Base-by-base conservation (phyloP, 2,329 filamentous ascomycete species). In the Hypoxylon sp. region DNA sequence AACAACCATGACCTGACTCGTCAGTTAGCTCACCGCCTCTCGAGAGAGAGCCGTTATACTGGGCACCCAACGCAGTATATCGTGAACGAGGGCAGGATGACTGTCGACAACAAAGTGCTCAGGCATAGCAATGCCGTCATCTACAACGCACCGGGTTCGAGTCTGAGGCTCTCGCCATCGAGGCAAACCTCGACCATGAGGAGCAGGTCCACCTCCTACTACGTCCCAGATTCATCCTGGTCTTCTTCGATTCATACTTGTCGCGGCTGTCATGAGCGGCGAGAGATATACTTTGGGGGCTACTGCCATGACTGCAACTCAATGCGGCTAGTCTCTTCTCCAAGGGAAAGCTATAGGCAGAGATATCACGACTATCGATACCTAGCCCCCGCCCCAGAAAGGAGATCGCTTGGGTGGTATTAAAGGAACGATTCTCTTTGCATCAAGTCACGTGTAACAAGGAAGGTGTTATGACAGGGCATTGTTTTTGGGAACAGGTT, bases 21-120 rank as follows among this genome's bases (percentile, higher is more conserved):
- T 29, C 66, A 74, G 14, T 50, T 74, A 3, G 69, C 70, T 2
- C 59, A 71, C 2, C 66, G 70, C 4, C 24, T 74, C 29, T 44
- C 47, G 4, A 69, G 68, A 29, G 71, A 74, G 3, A 31, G 53
- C 5, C 68, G 71, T 6, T 59, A 74, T 17, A 67, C 66, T 53
- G 50, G 64, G 17, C 65, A 72, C 2, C 67, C 74, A 3, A 73
- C 71, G 2, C 67, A 63, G 9, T 74, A 70, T 61, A 75, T 78
- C 19, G 68, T 78, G 54, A 78, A 78, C 64, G 70, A 76, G 8
- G 76, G 76, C 3, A 66, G 62, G 5, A 69, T 77, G 22, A 24
- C 72, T 13, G 35, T 78, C 31, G 66, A 76, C 50, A 70, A 74
- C 31, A 66, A 63, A 24, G 46, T 70, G 13, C 59, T 75, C 2